A percentile compares a stretch with the other conserved stretches of the same genome.
Conservation (phyloP, 495 filamentous ascomycete species). For the Venustampulla echinocandica region DNA sequence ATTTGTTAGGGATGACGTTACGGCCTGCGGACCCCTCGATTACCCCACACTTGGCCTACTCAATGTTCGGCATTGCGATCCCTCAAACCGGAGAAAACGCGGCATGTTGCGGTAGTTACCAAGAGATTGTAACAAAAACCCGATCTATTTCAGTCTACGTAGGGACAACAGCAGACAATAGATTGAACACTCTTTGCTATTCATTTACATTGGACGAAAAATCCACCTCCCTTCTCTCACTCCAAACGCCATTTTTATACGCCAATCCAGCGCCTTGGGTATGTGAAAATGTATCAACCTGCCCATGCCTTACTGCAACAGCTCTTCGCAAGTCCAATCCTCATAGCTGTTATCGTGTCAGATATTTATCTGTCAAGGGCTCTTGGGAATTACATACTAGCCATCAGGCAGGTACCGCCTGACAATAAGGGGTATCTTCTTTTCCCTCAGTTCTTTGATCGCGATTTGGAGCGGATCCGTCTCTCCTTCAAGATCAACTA, state of each 20-base stretch:
- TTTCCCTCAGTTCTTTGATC: conserved; percentile 91
- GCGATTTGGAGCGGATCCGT: conserved; percentile 97
- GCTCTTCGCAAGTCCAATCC: conserved; percentile 97
- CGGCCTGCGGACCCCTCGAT: conserved; percentile 19
- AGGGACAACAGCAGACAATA: too few species aligned
- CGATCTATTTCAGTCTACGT: too few species aligned
- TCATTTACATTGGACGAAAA: neutral
- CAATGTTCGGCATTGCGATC: conserved; percentile 15
- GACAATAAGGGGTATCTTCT: conserved; percentile 95
- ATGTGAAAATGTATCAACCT: conserved; percentile 9
- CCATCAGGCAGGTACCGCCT: conserved; percentile 93
- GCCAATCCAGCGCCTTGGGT: conserved; percentile 16
- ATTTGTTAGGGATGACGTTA: conserved; percentile 17
- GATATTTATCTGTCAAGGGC: conserved; percentile 3
- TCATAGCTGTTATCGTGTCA: conserved; percentile 63
- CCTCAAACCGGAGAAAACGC: conserved; percentile 14
- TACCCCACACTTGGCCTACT: conserved; percentile 14
- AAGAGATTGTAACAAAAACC: neutral
- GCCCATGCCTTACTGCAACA: conserved; percentile 41
- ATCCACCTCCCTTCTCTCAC: neutral
- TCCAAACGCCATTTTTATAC: conserved; percentile 22
- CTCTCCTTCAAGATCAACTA: conserved; percentile 94
- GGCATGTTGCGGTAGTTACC: conserved; percentile 9
- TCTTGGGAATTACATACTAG: conserved; percentile 55
- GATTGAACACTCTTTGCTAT: too few species aligned